Percentiles rank a stretch among this genome's conserved stretches.
These are phyloP conservation scores for Ulota crispa DNA, from an alignment of 225 moss, liverwort and hornwort genomes.

Conservation along the genomic window DNA sequence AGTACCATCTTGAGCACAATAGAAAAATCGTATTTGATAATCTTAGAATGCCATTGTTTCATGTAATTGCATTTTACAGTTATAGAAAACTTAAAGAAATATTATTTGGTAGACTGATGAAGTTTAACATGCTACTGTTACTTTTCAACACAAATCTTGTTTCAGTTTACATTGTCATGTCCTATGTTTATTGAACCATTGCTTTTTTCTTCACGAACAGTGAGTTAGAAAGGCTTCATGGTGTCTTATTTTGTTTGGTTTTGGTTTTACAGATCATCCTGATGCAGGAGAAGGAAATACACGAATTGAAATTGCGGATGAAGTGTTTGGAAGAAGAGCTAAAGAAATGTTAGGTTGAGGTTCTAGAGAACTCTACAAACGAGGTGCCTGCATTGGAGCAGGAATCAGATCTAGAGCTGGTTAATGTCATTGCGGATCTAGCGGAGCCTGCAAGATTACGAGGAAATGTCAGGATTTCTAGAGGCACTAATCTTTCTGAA, in stretches of 20 bases:
- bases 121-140: background rate
- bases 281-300: constrained; percentile 60
- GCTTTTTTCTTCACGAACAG: background rate
- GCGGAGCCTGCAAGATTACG: constrained; percentile 44
- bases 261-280: constrained; percentile 38
- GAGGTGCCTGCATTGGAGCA: constrained; percentile 17
- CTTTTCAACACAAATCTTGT: background rate
- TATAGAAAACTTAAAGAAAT: background rate
- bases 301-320: constrained; percentile 38
- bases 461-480: constrained; percentile 27
- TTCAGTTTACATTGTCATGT: background rate
- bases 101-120: background rate
- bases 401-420: constrained; percentile 12
- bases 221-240: background rate
- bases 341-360: constrained; percentile 35
- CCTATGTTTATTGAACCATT: background rate
- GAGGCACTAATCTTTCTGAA: constrained; percentile 18
- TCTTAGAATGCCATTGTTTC: background rate
- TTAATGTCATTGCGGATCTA: constrained; percentile 15
- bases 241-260: constrained; percentile 12
- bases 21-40: background rate
- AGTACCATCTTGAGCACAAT: background rate
- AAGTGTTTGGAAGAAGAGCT: constrained; percentile 44
- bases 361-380: constrained; percentile 29
- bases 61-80: background rate